Base-by-base conservation (phyloP, 768 basidiomycete species). In the Paxillus rubicundulus region DNA sequence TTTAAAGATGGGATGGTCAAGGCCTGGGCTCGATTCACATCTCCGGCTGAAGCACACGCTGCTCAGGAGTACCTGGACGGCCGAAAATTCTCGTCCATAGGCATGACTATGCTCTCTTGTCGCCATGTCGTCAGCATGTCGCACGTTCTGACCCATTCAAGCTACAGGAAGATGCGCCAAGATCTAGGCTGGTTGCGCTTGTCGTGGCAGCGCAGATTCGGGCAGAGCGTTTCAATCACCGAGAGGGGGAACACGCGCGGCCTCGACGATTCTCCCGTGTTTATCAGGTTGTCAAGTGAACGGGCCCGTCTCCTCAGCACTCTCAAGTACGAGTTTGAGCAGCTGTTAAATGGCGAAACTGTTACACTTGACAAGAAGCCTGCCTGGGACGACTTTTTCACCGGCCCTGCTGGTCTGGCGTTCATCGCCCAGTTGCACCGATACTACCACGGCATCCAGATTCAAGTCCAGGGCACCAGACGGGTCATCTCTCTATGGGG, bases 301-400 rank as follows among this genome's bases (percentile, higher is more conserved):
- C 74, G 77, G 10, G 59, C 78, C 10, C 75, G 75, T 47, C 69
- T 78, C 7, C 63, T 92, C 2, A 79, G 80, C 0, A 66, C 64
- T 37, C 74, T 87, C 47, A 89, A 88, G 59, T 63, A 71, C 2
- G 75, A 82, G 55, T 74, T 89, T 18, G 86, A 88, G 61, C 73
- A 73, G n/a, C 70, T 85, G 10, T 61, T 86, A 0, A 78, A 75
- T 2, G 88, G 89, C 1, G 85, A 90, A 56, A 69, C 77, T 2
- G 64, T 88, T 32, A 73, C 68, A 24, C 59, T 77, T 16, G 75
- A 81, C 41, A 80, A 77, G 27, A 77, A 78, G 37, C 68, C 74
- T 2, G 69, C 79, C 8, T 92, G 88, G 88, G 84, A 90, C 53
- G 70, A 74, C 4, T 89, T 81, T 66, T 85, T 92, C 54, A 61